Conservation (phyloP, 73 alveolate genomes). For the Tetrahymena malaccensis region DNA sequence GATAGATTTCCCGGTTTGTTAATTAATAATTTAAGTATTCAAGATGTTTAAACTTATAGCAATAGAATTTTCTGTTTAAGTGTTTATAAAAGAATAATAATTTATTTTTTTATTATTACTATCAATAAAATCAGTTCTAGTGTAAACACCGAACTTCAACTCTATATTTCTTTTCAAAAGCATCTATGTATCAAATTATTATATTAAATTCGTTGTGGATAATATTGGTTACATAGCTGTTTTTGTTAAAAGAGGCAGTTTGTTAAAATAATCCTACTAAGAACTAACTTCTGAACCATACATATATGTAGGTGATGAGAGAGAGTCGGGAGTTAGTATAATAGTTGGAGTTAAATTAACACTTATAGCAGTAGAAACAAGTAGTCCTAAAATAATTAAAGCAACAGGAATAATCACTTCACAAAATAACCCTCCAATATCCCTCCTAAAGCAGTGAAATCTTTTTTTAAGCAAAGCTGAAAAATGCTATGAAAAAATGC, state of each 20-base stretch:
- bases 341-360: slow-evolving; percentile 5
- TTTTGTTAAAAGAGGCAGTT: neutral
- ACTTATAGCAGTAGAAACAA: slow-evolving; percentile 8
- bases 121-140: neutral
- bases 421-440: slow-evolving; percentile 58
- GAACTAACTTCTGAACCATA: neutral
- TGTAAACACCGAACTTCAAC: neutral
- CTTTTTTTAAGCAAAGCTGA: slow-evolving; percentile 70
- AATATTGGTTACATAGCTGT: neutral
- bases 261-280: neutral
- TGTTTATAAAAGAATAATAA: neutral
- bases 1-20: neutral
- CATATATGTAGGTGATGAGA: neutral
- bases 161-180: neutral
- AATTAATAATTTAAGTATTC: neutral
- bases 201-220: neutral
- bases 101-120: neutral
- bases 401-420: slow-evolving; percentile 65
- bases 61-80: neutral
- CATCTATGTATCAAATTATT: neutral
- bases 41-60: neutral
- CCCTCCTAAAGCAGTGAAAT: slow-evolving; percentile 61
- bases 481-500: slow-evolving; percentile 56
- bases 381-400: slow-evolving; percentile 56
- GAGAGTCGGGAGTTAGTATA: neutral